Evolutionary conservation across 2,329 filamentous ascomycete genomes (phyloP).

Genomic region (Ambrosiella beaveri): DNA sequence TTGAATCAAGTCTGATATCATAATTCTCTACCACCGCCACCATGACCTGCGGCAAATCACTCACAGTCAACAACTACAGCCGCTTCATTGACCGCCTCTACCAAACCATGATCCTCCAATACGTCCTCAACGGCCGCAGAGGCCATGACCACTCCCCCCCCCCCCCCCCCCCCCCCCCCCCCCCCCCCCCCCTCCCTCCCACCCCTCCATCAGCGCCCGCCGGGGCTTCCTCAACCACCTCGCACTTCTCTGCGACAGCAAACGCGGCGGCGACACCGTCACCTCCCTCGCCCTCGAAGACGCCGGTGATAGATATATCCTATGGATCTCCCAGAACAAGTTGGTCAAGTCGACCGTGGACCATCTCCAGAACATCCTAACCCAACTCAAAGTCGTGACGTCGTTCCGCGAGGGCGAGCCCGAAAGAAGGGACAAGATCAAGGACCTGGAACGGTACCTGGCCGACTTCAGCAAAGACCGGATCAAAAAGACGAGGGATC

Average conservation of each 20-base stretch:
- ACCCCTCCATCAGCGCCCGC: background rate
- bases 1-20: too few species aligned
- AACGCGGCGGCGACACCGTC: conserved; percentile 28
- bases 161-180: background rate
- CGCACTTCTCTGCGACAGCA: conserved; percentile 28
- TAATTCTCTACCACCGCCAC: background rate
- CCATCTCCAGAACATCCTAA: background rate
- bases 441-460: background rate
- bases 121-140: background rate
- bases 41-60: background rate
- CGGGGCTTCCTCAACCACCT: conserved; percentile 15
- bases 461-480: too few species aligned
- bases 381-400: background rate
- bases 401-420: background rate
- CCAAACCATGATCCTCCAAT: conserved; percentile 3
- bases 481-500: too few species aligned
- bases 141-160: background rate
- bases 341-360: background rate
- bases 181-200: background rate
- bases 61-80: background rate
- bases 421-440: background rate
- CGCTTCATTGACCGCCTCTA: conserved; percentile 1
- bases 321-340: conserved; percentile 29
- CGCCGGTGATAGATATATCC: conserved; percentile 18
- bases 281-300: conserved; percentile 28